phyloP scores from a whole-genome alignment of 2,329 filamentous ascomycete species.

The Oidium heveae region DNA sequence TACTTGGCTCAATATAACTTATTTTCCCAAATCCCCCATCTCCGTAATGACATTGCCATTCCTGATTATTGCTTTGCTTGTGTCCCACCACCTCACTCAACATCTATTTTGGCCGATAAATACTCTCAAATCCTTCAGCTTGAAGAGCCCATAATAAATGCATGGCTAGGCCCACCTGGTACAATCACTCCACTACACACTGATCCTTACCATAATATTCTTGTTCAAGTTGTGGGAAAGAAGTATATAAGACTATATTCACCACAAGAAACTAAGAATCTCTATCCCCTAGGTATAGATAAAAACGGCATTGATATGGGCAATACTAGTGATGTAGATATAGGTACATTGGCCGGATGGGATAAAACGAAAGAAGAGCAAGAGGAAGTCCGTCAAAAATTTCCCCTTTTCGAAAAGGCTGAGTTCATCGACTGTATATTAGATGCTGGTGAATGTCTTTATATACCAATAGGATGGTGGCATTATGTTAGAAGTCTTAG shows the following conservation, averaged over 20 bases:
- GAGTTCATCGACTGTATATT: constrained; percentile 45
- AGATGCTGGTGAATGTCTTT: constrained; percentile 57
- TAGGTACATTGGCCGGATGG: constrained; percentile 43
- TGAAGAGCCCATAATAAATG: constrained; percentile 48
- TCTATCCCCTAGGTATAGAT: constrained; percentile 38
- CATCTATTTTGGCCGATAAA: constrained; percentile 19
- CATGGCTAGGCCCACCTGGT: constrained; percentile 71
- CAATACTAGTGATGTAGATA: constrained; percentile 63
- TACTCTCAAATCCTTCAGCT: constrained; percentile 18
- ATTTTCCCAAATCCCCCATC: constrained; percentile 52
- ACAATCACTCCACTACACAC: constrained; percentile 88
- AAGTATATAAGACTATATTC: constrained; percentile 86
- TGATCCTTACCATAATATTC: constrained; percentile 80
- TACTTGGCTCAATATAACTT: constrained; percentile 89
- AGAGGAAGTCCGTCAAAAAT: constrained; percentile 5
- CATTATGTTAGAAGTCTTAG: constrained; percentile 77
- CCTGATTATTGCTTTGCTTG: constrained; percentile 67
- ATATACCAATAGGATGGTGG: constrained; percentile 93
- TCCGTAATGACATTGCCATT: constrained; percentile 50
- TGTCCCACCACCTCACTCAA: constrained; percentile 29
- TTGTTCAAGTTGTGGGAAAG: constrained; percentile 66
- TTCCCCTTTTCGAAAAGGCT: constrained; percentile 6
- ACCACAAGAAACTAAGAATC: constrained; percentile 28
- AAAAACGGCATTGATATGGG: constrained; percentile 60
- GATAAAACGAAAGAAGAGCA: constrained; percentile 16